phyloP scores from a whole-genome alignment of 345 rosid genomes.

The Raphanus raphanistrum region DNA sequence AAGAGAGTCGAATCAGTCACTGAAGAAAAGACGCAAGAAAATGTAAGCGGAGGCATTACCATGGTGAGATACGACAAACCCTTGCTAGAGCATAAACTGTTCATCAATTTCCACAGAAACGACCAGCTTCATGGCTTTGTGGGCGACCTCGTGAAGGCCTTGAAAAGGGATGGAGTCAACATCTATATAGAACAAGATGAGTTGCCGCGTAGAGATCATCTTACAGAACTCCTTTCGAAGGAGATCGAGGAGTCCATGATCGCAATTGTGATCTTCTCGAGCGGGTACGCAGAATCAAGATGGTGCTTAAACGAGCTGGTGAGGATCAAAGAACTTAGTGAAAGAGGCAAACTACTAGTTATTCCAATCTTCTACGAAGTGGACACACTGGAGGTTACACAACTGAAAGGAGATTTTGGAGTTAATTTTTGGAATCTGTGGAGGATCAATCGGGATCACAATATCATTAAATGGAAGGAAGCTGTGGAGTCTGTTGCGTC shows the following conservation, averaged over 20 bases:
- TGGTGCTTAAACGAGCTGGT: conserved; percentile 6
- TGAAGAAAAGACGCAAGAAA: neutral
- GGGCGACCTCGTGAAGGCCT: neutral
- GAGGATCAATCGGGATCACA: neutral
- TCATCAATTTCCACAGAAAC: neutral
- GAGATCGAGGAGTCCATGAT: conserved; percentile 6
- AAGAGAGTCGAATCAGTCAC: neutral
- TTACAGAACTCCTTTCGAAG: neutral
- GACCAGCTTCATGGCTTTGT: neutral
- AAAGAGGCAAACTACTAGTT: neutral
- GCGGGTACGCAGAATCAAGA: neutral
- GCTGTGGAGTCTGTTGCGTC: neutral
- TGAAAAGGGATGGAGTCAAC: neutral
- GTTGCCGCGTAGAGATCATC: neutral
- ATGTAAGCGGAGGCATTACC: neutral
- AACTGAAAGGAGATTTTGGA: conserved; percentile 5
- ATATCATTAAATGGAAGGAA: conserved; percentile 10
- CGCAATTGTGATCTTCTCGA: neutral
- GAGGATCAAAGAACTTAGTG: conserved; percentile 13
- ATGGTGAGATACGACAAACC: neutral
- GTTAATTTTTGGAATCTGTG: neutral
- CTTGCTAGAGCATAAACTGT: neutral
- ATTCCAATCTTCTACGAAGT: conserved; percentile 17
- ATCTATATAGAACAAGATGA: neutral
- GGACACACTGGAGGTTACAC: neutral